Evolutionary conservation across 129 eudicot species (phyloP), one percentile per base, ranked within the genome.

Genomic region (Lactuca sativa): DNA sequence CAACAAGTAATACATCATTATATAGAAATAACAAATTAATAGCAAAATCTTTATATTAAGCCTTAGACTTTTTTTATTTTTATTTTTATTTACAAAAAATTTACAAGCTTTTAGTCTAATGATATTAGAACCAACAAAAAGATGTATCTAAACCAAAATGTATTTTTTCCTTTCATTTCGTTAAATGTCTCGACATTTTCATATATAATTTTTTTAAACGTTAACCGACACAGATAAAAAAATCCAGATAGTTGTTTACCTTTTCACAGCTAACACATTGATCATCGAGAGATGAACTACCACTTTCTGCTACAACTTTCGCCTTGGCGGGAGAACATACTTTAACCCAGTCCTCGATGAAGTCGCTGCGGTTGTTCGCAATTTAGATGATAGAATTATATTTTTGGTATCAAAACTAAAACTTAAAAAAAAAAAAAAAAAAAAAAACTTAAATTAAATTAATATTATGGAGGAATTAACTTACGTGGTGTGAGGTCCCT

Each of bases 331-430:
- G 98, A 56, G 75, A 47, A 34, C 85, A 71, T 59, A 92, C 88
- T 74, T 81, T 86, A 59, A 92, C 98, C 98, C 98, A 92, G 74
- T 82, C 86, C 65, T 92, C 98, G 8, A 92, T 92, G 80, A 92
- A 92, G 66, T 85, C 98, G 44, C 98, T 92, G 90, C 10, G 3
- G 11, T 47, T 21, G 41, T 59, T 59, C 49, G 15, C 17, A n/a
- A 51, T 68, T 36, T 52, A 60, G 54, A 30, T 31, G 38, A 31
- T 32, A 36, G 13, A 17, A 3, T 67, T 31, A 9, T 36, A 9
- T 15, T 37, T n/a, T 13, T 51, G 7, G 57, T 30, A 44, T 64
- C 3, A 30, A 38, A 47, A 12, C 13, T 4, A 6, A 60, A 12
- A 47, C 0, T 21, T 21, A 60, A 25, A 25, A 25, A 25, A 25